phyloP scores from a whole-genome alignment of 352 stramenopile genomes.

The Globisporangium takayamanum region DNA sequence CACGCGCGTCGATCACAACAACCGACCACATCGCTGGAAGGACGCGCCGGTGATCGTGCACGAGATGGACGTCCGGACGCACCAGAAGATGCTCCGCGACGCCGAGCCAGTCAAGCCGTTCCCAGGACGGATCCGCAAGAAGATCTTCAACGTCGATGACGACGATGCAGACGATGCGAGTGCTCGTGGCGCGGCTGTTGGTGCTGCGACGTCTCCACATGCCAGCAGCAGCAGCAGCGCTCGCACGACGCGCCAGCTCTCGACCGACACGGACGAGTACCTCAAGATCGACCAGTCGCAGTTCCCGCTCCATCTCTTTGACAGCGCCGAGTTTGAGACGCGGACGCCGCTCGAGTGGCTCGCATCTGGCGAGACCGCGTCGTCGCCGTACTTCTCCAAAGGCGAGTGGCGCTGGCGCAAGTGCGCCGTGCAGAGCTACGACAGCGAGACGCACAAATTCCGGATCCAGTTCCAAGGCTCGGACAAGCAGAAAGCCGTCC shows the following conservation, averaged over 20 bases:
- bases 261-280: constrained; percentile 43
- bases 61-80: constrained; percentile 54
- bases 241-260: background rate
- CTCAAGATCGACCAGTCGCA: constrained; percentile 89
- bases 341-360: constrained; percentile 76
- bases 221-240: background rate
- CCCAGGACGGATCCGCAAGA: constrained; percentile 47
- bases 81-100: constrained; percentile 49
- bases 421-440: constrained; percentile 61
- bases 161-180: background rate
- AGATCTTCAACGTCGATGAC: constrained; percentile 26
- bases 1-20: constrained; percentile 79
- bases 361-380: constrained; percentile 27
- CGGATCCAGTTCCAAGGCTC: constrained; percentile 82
- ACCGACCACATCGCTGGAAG: constrained; percentile 83
- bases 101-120: constrained; percentile 49
- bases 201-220: background rate
- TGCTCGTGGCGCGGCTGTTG: too few species aligned
- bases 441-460: constrained; percentile 60
- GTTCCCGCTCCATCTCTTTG: constrained; percentile 87
- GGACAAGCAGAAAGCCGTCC: constrained; percentile 82
- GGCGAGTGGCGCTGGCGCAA: constrained; percentile 80
- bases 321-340: constrained; percentile 83
- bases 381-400: constrained; percentile 81
- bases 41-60: constrained; percentile 51